A percentile compares a stretch with the other conserved stretches of the same genome.
Conservation (phyloP, 176 grass and related monocot species). For the Zoysia japonica region DNA sequence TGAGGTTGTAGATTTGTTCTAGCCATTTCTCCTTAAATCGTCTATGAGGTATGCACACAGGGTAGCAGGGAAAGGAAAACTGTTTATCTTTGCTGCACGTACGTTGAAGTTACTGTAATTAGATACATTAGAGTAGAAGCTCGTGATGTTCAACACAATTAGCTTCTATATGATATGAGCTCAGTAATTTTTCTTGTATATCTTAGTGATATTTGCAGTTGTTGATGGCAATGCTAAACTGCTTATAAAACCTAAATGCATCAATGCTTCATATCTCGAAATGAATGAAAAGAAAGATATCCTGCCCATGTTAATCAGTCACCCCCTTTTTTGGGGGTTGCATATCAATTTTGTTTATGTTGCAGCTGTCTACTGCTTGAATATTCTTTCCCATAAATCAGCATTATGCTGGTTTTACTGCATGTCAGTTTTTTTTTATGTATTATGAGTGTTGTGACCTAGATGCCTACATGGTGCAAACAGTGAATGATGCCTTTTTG, state of each 20-base stretch:
- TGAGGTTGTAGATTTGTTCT: background rate
- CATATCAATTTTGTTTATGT: background rate
- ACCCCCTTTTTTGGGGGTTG: background rate
- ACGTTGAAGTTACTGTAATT: conserved; percentile 1
- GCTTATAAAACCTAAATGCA: background rate
- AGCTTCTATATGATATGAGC: background rate
- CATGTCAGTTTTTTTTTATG: background rate
- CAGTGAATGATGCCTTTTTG: background rate
- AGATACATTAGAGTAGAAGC: background rate
- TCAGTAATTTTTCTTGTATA: background rate
- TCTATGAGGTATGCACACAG: background rate
- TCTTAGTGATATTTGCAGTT: background rate
- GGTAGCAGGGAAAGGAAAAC: background rate
- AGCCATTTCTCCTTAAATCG: background rate
- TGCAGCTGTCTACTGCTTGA: too few species aligned
- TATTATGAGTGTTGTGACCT: background rate
- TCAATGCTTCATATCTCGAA: background rate
- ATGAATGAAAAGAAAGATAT: conserved; percentile 7
- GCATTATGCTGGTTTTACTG: background rate
- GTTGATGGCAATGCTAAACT: background rate
- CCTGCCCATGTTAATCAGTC: background rate
- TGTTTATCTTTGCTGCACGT: conserved; percentile 11
- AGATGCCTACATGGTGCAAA: conserved; percentile 1
- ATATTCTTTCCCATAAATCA: background rate
- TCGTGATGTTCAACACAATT: background rate